Evolutionary conservation across 2,329 filamentous ascomycete genomes (phyloP).

Genomic region (Septoria petroselini): DNA sequence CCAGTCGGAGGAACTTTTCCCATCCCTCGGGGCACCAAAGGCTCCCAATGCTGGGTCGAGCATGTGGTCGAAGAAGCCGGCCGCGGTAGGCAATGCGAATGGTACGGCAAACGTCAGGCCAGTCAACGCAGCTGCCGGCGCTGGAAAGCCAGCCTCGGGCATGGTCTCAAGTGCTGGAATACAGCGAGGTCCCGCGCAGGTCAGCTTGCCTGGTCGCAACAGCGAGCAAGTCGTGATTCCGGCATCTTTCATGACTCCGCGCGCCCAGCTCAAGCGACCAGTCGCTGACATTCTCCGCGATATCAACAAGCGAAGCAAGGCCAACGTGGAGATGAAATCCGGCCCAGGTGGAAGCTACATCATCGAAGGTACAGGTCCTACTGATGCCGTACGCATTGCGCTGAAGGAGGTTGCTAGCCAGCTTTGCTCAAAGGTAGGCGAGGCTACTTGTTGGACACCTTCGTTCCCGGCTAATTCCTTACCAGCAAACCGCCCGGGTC

Average conservation of each 20-base stretch:
- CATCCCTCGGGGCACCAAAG: constrained; percentile 77
- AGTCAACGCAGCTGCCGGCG: constrained; percentile 53
- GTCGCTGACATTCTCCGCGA: constrained; percentile 82
- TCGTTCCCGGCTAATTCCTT: not conserved
- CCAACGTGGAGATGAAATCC: constrained; percentile 73
- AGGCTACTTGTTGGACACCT: not conserved
- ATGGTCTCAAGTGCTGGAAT: constrained; percentile 49
- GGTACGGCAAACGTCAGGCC: constrained; percentile 48
- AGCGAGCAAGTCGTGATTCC: constrained; percentile 72
- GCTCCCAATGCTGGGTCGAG: constrained; percentile 60
- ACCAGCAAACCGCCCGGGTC: constrained; percentile 67
- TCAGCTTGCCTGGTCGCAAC: constrained; percentile 79
- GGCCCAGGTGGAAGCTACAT: constrained; percentile 69
- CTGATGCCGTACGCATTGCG: constrained; percentile 79
- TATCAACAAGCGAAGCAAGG: constrained; percentile 87
- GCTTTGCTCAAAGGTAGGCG: constrained; percentile 75
- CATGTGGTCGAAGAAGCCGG: constrained; percentile 72
- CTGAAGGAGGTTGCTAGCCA: constrained; percentile 85
- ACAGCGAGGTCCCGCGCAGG: constrained; percentile 41
- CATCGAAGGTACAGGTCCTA: constrained; percentile 81
- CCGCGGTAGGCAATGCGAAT: constrained; percentile 47
- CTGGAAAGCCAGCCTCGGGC: constrained; percentile 63
- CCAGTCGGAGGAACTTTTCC: constrained; percentile 86
- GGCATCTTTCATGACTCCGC: constrained; percentile 71
- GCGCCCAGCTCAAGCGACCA: constrained; percentile 76